A percentile compares a stretch with the other conserved stretches of the same genome.
These are phyloP conservation scores for Pseudogymnoascus sp. DNA, from an alignment of 2,329 filamentous ascomycete genomes.

Conservation along the genomic window DNA sequence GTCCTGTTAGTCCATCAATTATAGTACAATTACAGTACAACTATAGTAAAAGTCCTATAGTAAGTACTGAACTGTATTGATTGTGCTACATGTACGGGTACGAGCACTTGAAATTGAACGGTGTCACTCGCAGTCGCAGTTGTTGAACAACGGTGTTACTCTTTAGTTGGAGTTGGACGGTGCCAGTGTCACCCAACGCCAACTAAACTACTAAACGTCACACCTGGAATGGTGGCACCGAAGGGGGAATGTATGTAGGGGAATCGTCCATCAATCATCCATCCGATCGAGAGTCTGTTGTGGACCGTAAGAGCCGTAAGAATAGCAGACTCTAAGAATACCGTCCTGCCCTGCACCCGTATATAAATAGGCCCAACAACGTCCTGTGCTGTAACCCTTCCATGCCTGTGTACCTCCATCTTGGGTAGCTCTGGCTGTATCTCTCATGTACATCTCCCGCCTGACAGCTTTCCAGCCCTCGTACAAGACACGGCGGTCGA, in stretches of 20 bases:
- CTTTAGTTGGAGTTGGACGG: not conserved
- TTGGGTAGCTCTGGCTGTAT: not conserved
- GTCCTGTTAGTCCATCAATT: too few relatives aligned
- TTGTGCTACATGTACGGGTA: not conserved
- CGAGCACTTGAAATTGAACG: not conserved
- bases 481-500: not conserved
- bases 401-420: not conserved
- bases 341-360: not conserved
- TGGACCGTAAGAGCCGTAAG: not conserved
- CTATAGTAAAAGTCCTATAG: not conserved
- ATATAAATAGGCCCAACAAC: constrained; percentile 1
- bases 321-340: not conserved
- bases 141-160: not conserved
- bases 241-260: not conserved
- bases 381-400: constrained; percentile 2
- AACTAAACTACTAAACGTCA: not conserved
- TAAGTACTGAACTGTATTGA: not conserved
- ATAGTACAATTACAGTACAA: too few relatives aligned
- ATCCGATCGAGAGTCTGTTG: not conserved
- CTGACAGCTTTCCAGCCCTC: not conserved
- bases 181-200: not conserved
- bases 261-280: not conserved
- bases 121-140: not conserved
- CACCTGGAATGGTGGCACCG: not conserved
- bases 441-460: not conserved